phyloP scores from a whole-genome alignment of 257 asterid species.

The Solanum piurae region DNA sequence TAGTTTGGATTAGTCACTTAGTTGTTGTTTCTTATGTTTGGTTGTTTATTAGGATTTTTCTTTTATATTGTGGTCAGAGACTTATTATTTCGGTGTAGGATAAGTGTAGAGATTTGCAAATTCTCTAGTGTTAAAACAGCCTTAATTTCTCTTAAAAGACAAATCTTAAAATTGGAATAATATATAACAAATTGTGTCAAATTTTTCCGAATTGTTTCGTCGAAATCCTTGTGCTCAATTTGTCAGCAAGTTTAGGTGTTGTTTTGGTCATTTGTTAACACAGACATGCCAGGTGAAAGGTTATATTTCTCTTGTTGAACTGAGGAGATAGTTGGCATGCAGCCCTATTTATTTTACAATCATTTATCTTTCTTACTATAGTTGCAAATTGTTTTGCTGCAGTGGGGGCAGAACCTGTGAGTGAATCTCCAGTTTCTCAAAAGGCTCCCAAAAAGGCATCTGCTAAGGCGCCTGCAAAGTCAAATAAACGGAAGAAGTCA shows the following conservation, averaged over 20 bases:
- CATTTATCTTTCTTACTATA: neutral
- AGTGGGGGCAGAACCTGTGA: conserved; percentile 33
- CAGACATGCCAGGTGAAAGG: neutral
- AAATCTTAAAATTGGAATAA: neutral
- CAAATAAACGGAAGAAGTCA: conserved; percentile 57
- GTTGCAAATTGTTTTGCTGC: conserved; percentile 8
- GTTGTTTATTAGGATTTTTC: neutral
- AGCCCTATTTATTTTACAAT: neutral
- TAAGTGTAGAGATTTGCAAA: neutral
- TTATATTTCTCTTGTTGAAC: neutral
- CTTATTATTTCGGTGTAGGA: neutral
- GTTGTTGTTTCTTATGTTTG: neutral
- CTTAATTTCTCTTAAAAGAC: neutral
- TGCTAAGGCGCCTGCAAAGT: conserved; percentile 25
- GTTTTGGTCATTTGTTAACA: neutral
- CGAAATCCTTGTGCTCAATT: neutral
- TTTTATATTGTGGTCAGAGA: neutral
- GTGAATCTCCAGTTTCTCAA: conserved; percentile 14
- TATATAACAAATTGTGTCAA: neutral
- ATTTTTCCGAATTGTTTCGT: neutral
- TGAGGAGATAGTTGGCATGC: neutral
- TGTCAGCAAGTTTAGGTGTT: neutral
- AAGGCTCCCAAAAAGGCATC: conserved; percentile 29
- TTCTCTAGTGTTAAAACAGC: neutral
- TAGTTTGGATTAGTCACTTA: neutral